Percentiles rank a stretch among this genome's conserved stretches.
Evolutionary conservation across 306 rosid genomes (phyloP).

Genomic region (Quercus parvula): DNA sequence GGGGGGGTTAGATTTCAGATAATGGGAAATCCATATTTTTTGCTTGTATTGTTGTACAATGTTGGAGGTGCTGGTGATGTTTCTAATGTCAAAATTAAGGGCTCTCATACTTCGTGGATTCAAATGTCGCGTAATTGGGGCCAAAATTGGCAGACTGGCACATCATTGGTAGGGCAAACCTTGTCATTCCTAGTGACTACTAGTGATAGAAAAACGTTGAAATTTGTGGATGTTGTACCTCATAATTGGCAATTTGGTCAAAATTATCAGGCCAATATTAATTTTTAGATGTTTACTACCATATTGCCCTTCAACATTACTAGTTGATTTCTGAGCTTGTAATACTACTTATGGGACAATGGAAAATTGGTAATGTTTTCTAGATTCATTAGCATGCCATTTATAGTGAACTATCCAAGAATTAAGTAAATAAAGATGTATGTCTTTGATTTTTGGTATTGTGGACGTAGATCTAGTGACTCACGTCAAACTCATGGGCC

Average conservation of each 20-base stretch:
- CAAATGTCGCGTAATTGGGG: slow-evolving; percentile 60
- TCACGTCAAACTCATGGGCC: no score
- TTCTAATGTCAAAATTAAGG: slow-evolving; percentile 30
- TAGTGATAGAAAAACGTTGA: slow-evolving; percentile 30
- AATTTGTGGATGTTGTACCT: slow-evolving; percentile 39
- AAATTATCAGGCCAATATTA: slow-evolving; percentile 12
- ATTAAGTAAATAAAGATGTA: no score
- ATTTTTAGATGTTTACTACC: slow-evolving; percentile 10
- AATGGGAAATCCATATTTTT: no score
- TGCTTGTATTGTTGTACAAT: no score
- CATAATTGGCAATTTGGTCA: slow-evolving; percentile 52
- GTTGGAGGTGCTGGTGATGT: no score
- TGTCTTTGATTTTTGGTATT: no score
- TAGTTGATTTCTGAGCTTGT: neutral
- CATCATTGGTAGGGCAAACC: slow-evolving; percentile 38
- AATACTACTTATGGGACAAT: no score
- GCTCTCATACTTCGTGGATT: slow-evolving; percentile 25
- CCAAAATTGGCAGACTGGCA: slow-evolving; percentile 32
- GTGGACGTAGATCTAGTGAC: no score
- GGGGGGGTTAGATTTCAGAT: no score
- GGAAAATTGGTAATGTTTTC: no score
- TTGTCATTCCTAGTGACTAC: slow-evolving; percentile 49
- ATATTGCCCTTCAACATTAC: neutral
- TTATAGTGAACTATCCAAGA: no score
- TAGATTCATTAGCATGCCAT: no score